These are phyloP conservation scores for Cutaneotrichosporon sp. DNA, from an alignment of 1,284 basidiomycete genomes.

Conservation along the genomic window DNA sequence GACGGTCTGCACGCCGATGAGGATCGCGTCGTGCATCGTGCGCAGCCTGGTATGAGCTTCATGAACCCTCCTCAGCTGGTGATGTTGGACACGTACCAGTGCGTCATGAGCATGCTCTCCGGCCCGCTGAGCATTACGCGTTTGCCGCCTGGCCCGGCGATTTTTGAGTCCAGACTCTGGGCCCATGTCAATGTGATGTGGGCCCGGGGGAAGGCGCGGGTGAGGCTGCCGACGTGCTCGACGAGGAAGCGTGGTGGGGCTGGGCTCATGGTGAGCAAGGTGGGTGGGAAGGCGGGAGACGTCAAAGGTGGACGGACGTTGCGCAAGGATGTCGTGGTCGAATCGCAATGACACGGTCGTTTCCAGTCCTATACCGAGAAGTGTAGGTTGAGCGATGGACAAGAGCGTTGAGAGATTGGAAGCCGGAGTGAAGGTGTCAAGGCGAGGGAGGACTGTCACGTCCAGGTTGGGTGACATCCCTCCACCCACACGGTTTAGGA, in stretches of 20 bases:
- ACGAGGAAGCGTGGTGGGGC: conserved; percentile 18
- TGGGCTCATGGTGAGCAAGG: not conserved
- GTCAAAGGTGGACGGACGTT: not conserved
- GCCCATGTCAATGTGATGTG: conserved; percentile 85
- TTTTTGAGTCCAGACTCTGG: conserved; percentile 90
- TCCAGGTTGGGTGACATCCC: too few species aligned
- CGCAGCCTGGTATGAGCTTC: conserved; percentile 63
- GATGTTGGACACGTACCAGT: conserved; percentile 62
- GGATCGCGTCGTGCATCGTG: conserved; percentile 85
- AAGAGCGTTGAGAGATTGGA: too few species aligned
- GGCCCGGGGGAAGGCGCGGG: conserved; percentile 27
- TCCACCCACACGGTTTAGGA: too few species aligned
- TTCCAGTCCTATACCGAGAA: too few species aligned
- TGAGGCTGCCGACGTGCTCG: conserved; percentile 17
- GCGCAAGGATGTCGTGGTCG: not conserved
- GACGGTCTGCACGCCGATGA: conserved; percentile 87
- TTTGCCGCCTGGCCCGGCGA: conserved; percentile 70
- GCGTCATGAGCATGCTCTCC: conserved; percentile 92
- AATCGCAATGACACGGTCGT: not conserved
- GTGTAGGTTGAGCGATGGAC: too few species aligned
- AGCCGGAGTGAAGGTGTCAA: too few species aligned
- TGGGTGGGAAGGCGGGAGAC: not conserved
- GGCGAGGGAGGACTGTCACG: too few species aligned
- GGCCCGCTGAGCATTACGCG: conserved; percentile 80
- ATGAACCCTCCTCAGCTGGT: too few species aligned